A percentile compares a stretch with the other conserved stretches of the same genome.
phyloP scores from a whole-genome alignment of 169 alveolate genomes.

The Perkinsus chesapeaki region DNA sequence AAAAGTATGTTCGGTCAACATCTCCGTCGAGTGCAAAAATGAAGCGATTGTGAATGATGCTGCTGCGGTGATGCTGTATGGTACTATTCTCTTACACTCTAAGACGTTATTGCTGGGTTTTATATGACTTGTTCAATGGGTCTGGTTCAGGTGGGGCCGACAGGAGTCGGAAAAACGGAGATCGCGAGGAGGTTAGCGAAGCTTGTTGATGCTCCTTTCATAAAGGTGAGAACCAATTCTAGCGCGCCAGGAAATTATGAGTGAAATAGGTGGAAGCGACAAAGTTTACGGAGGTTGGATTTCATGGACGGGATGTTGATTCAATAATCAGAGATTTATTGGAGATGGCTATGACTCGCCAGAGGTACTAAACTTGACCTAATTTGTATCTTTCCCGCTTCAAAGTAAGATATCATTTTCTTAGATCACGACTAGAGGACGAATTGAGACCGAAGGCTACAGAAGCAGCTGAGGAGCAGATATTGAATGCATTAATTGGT shows the following conservation, averaged over 20 bases:
- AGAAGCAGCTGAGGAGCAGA: slow-evolving; percentile 46
- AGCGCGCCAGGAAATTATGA: not conserved
- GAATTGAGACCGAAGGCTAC: slow-evolving; percentile 42
- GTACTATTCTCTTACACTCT: too few relatives aligned
- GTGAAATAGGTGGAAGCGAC: slow-evolving; percentile 68
- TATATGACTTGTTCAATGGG: too few relatives aligned
- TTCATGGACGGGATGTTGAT: slow-evolving; percentile 80
- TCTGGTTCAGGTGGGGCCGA: slow-evolving; percentile 54
- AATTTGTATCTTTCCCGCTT: not conserved
- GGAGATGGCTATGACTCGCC: slow-evolving; percentile 35
- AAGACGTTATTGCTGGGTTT: too few relatives aligned
- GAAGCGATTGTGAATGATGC: too few relatives aligned
- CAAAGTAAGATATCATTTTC: not conserved
- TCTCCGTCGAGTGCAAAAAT: too few relatives aligned
- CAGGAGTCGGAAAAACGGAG: slow-evolving; percentile 83
- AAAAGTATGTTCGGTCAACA: too few relatives aligned
- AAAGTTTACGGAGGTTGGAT: slow-evolving; percentile 82
- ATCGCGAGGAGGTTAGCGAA: slow-evolving; percentile 70
- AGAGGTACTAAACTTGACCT: not conserved
- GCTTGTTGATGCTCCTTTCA: slow-evolving; percentile 70
- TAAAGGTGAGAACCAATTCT: slow-evolving; percentile 34
- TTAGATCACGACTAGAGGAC: slow-evolving; percentile 20
- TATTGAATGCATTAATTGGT: slow-evolving; percentile 50
- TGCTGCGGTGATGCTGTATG: too few relatives aligned
- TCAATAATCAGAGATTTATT: slow-evolving; percentile 52